Percentiles rank a stretch among this genome's conserved stretches.
Evolutionary conservation across 1,284 basidiomycete genomes (phyloP).

Genomic region (Boletus mariae): DNA sequence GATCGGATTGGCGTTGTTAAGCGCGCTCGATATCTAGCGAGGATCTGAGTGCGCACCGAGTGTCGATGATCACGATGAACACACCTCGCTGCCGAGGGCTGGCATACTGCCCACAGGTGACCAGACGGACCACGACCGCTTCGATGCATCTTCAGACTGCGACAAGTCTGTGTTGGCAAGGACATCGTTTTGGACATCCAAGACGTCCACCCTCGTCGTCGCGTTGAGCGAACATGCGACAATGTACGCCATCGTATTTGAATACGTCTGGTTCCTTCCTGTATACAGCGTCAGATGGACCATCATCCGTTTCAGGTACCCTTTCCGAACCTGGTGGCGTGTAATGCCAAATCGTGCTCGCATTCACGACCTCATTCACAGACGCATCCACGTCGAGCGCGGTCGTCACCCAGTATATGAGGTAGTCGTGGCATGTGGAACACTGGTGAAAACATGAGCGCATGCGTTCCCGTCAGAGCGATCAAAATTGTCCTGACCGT

Average conservation of each 20-base stretch:
- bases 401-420: neutral
- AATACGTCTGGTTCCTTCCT: neutral
- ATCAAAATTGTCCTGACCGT: neutral
- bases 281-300: neutral
- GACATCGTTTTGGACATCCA: neutral
- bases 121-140: neutral
- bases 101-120: neutral
- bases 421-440: neutral
- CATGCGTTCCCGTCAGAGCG: neutral
- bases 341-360: neutral
- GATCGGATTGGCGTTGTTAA: neutral
- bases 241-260: neutral
- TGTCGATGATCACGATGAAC: neutral
- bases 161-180: neutral
- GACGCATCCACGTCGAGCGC: neutral
- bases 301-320: neutral
- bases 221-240: neutral
- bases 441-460: neutral
- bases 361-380: neutral
- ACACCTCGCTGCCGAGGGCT: neutral
- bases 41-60: neutral
- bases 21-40: neutral
- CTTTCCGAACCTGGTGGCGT: neutral
- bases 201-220: neutral
- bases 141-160: neutral